These are phyloP conservation scores for Auricularia heimuer DNA, from an alignment of 768 basidiomycete genomes.

Conservation along the genomic window DNA sequence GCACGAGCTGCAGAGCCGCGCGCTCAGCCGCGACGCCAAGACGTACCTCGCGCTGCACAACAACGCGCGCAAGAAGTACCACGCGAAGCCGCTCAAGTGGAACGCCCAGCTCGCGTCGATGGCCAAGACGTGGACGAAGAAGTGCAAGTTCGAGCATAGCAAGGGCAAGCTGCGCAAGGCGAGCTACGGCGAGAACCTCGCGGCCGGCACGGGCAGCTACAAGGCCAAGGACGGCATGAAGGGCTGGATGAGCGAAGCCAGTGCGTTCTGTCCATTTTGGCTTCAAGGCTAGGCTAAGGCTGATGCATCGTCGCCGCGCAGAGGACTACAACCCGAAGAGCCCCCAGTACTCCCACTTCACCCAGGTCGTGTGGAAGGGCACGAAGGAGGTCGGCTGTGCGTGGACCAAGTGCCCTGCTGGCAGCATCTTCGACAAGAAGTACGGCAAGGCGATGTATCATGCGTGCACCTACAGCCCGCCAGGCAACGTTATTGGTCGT, in stretches of 20 bases:
- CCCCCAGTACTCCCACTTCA: conserved; percentile 46
- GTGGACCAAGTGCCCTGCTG: conserved; percentile 34
- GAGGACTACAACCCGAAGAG: conserved; percentile 29
- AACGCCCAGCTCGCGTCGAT: conserved; percentile 33
- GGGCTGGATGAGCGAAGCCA: conserved; percentile 39
- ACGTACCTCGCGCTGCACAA: conserved; percentile 43
- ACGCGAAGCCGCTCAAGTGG: conserved; percentile 39
- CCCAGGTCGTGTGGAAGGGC: conserved; percentile 56
- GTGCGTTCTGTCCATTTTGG: conserved; percentile 24
- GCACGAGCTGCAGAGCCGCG: too few species aligned
- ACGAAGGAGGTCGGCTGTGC: conserved; percentile 53
- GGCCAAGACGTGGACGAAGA: conserved; percentile 42
- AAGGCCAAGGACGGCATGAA: conserved; percentile 30
- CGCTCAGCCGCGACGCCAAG: not conserved
- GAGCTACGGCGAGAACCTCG: conserved; percentile 42
- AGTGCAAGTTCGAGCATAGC: conserved; percentile 39
- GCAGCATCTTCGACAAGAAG: conserved; percentile 31
- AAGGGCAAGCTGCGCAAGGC: conserved; percentile 30
- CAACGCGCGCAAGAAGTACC: conserved; percentile 31
- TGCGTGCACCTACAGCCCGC: conserved; percentile 56
- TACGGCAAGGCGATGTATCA: conserved; percentile 37
- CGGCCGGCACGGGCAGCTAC: conserved; percentile 42
- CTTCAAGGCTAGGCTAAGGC: not conserved
- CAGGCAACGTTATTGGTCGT: conserved; percentile 55
- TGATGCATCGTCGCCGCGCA: conserved; percentile 4